Evolutionary conservation across 345 rosid genomes (phyloP).

Genomic region (Erucastrum elatum): DNA sequence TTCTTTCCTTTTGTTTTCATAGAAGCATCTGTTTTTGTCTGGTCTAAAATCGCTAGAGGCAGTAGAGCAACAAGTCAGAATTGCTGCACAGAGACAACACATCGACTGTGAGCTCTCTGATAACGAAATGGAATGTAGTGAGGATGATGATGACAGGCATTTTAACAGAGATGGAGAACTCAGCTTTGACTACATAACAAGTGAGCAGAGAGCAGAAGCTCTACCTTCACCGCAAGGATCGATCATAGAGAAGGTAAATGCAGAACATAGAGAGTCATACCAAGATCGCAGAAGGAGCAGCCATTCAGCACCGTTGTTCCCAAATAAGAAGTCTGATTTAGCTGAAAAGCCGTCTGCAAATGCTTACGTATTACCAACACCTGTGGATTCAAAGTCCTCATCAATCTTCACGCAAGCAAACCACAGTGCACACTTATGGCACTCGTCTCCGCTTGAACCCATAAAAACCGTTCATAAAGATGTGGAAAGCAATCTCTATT

Average conservation of each 20-base stretch:
- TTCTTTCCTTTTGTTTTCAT: constrained; percentile 24
- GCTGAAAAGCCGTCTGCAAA: constrained; percentile 49
- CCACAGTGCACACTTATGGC: constrained; percentile 47
- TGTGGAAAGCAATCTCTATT: constrained; percentile 32
- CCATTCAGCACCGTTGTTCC: constrained; percentile 81
- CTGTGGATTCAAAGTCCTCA: constrained; percentile 53
- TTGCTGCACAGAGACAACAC: constrained; percentile 71
- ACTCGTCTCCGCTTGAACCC: constrained; percentile 84
- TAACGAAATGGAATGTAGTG: constrained; percentile 55
- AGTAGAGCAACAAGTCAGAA: constrained; percentile 64
- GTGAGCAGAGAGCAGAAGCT: constrained; percentile 51
- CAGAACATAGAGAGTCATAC: neutral
- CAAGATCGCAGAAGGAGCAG: constrained; percentile 43
- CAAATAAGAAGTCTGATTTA: constrained; percentile 62
- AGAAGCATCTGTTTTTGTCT: constrained; percentile 77
- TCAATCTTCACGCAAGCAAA: constrained; percentile 45
- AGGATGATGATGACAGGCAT: constrained; percentile 43
- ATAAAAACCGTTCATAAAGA: constrained; percentile 56
- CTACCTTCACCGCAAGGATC: constrained; percentile 53
- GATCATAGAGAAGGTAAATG: constrained; percentile 51
- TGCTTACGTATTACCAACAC: constrained; percentile 82
- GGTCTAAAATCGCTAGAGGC: constrained; percentile 87
- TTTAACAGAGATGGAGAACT: constrained; percentile 65
- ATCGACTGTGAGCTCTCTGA: constrained; percentile 74
- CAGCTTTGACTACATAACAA: constrained; percentile 79